Conservation (phyloP, 176 grass and related monocot species). For the Oropetium thomaeum region DNA sequence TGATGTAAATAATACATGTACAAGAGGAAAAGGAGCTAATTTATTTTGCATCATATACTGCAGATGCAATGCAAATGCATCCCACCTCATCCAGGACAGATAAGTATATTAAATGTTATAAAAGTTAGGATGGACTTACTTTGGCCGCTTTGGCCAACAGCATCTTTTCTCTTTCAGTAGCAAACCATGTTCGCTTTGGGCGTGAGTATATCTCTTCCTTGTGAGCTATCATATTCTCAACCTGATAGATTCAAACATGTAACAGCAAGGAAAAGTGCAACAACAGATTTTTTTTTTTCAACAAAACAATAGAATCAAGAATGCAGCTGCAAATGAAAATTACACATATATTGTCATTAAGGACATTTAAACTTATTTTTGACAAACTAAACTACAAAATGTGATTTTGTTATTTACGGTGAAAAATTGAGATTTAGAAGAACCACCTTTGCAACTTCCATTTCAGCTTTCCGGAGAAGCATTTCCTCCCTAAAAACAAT, state of each 20-base stretch:
- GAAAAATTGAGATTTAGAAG: constrained; percentile 14
- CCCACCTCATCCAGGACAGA: not conserved
- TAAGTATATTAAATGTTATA: not conserved
- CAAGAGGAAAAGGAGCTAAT: not conserved
- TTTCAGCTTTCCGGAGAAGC: constrained; percentile 80
- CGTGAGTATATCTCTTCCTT: constrained; percentile 92
- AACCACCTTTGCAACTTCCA: constrained; percentile 80
- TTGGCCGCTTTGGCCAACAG: constrained; percentile 71
- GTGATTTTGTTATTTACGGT: not conserved
- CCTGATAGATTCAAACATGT: constrained; percentile 47
- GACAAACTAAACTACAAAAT: not conserved
- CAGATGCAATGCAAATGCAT: not conserved
- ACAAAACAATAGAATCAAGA: not conserved
- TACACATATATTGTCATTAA: constrained; percentile 5
- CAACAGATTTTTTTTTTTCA: not conserved
- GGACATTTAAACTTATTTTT: not conserved
- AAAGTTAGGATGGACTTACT: constrained; percentile 41
- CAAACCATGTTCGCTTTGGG: constrained; percentile 92
- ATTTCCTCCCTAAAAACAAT: constrained; percentile 82
- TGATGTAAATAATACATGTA: not conserved
- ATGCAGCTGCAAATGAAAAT: not conserved
- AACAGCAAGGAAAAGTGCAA: not conserved
- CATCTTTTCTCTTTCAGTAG: constrained; percentile 89
- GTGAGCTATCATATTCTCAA: constrained; percentile 92
- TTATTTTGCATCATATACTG: not conserved